Conservation (phyloP, 495 filamentous ascomycete genomes). For the Tuber brumale region DNA sequence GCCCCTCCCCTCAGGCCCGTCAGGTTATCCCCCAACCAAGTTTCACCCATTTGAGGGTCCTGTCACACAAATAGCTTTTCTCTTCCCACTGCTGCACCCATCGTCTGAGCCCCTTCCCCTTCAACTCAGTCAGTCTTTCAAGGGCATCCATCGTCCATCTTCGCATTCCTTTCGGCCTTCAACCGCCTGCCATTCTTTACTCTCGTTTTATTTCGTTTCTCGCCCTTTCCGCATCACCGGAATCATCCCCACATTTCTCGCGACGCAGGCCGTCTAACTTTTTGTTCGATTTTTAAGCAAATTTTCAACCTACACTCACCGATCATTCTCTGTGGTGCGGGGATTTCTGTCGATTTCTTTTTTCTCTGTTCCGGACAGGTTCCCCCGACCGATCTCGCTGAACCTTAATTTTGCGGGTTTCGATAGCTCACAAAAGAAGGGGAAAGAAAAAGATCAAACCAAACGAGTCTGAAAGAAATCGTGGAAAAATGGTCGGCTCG, state of each 20-base stretch:
- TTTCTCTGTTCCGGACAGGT: background rate
- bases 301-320: constrained; percentile 46
- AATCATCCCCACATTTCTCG: constrained; percentile 48
- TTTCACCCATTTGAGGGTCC: constrained; percentile 18
- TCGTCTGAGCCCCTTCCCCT: constrained; percentile 29
- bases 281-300: constrained; percentile 28
- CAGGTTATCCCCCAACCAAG: background rate
- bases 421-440: background rate
- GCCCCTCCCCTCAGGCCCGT: background rate
- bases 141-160: constrained; percentile 21
- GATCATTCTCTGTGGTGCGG: constrained; percentile 27
- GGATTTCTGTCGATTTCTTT: constrained; percentile 10
- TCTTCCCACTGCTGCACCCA: constrained; percentile 25
- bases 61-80: constrained; percentile 15
- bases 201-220: constrained; percentile 42
- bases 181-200: constrained; percentile 44
- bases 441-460: background rate
- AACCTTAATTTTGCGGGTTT: constrained; percentile 1
- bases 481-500: constrained; percentile 52
- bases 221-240: constrained; percentile 30
- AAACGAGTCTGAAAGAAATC: background rate
- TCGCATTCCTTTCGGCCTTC: constrained; percentile 14
- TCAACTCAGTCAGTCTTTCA: constrained; percentile 33
- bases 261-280: constrained; percentile 45
- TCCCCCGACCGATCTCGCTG: background rate